Evolutionary conservation across 192 early-diverging fungal species (phyloP), one percentile per base, ranked within the genome.

Genomic region (Paraglomus occultum): DNA sequence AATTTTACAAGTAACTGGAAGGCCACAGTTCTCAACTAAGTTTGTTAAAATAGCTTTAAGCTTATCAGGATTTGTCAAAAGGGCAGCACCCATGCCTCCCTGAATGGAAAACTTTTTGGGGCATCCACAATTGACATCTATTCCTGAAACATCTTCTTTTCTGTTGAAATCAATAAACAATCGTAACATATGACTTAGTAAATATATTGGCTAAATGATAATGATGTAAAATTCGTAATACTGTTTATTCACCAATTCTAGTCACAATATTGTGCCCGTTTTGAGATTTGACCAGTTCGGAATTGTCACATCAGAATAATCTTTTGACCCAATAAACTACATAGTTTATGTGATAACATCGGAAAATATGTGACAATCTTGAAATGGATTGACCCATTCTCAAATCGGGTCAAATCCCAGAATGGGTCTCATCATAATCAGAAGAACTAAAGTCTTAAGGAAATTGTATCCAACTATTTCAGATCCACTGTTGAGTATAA

Each of bases 91-190:
- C 95, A 98, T 98, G 40, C 94, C 92, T 22, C 88, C 92, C 45
- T 91, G 88, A 14, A 96, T 76, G 8, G 97, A 99, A 70, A 99
- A 99, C 70, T 87, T 85, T 71, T 97, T 98, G 0, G 97, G 97
- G 71, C 97, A 99, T 4, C 97, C 97, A 76, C 97, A 99, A 80
- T 99, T 99, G 55, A 99, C 73, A 77, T 99, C 97, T 63, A 99
- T 90, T 0, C 89, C 95, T 31, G 91, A 80, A 4, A 94, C 91
- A 81, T 99, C 95, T 31, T 87, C 75, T 17, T 83, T 84, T 39
- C 91, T 91, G 72, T 40, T 20, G 20, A 57, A 50, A 58, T 45
- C 46, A 61, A 31, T n/a, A n/a, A n/a, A n/a, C n/a, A n/a, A n/a
- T n/a, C n/a, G n/a, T n/a, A 4, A 61, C 55, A 17, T 20, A 59